Evolutionary conservation across 148 eudicot genomes (phyloP).

Genomic region (Rhododendron mucronatum): DNA sequence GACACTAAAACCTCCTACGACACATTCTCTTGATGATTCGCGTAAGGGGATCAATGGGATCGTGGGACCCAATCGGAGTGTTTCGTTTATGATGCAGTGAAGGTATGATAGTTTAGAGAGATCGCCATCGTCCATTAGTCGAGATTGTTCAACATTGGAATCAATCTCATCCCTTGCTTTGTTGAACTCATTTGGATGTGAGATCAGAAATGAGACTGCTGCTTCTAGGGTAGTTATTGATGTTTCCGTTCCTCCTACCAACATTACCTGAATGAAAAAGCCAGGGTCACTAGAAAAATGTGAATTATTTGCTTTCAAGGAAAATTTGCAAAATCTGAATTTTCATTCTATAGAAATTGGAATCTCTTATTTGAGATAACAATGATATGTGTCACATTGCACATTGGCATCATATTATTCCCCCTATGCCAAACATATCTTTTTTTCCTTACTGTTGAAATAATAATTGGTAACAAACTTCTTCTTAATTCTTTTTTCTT

Average conservation of each 20-base stretch:
- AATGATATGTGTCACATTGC: too few relatives aligned
- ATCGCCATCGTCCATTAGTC: not conserved
- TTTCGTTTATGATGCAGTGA: constrained; percentile 6
- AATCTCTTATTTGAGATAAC: too few relatives aligned
- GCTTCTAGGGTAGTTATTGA: not conserved
- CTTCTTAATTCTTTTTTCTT: too few relatives aligned
- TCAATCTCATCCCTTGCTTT: constrained; percentile 7
- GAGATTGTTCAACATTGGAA: not conserved
- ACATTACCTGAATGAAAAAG: not conserved
- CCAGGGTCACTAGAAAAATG: not conserved
- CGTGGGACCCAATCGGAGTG: not conserved
- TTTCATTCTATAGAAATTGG: too few relatives aligned
- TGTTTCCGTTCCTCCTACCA: not conserved
- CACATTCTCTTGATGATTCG: not conserved
- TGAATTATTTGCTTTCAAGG: not conserved
- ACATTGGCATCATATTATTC: too few relatives aligned
- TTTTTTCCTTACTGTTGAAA: too few relatives aligned
- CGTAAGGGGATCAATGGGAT: not conserved
- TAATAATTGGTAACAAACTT: too few relatives aligned
- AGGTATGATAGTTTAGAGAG: not conserved
- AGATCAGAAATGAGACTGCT: not conserved
- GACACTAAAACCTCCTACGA: not conserved
- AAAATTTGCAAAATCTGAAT: not conserved
- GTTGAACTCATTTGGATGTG: not conserved
- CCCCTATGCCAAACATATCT: too few relatives aligned